Conservation (phyloP, 495 filamentous ascomycete species). For the Penicillium arizonense region DNA sequence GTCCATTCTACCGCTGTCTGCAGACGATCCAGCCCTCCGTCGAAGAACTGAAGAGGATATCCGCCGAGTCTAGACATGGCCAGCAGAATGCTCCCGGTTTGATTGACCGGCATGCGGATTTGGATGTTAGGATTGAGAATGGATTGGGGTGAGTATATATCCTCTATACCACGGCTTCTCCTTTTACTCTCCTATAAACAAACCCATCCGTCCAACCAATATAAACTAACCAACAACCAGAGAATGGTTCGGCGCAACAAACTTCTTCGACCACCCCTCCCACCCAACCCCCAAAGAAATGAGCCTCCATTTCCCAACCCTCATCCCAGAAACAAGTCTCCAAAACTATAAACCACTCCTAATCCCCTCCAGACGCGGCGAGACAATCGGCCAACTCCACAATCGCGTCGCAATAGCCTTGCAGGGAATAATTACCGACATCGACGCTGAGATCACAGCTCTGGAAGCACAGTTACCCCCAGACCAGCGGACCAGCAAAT, state of each 20-base stretch:
- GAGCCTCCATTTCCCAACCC: conserved; percentile 59
- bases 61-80: conserved; percentile 1
- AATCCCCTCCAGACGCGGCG: conserved; percentile 67
- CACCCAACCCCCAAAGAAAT: conserved; percentile 63
- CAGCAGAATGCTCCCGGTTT: not conserved
- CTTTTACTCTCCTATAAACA: not conserved
- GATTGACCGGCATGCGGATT: conserved; percentile 25
- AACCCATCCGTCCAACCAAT: not conserved
- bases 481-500: conserved; percentile 40
- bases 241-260: conserved; percentile 82
- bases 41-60: conserved; percentile 44
- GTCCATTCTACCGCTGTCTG: conserved; percentile 88
- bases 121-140: conserved; percentile 65
- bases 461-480: conserved; percentile 24
- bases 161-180: not conserved
- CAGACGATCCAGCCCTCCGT: conserved; percentile 78
- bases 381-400: conserved; percentile 75
- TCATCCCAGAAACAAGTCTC: conserved; percentile 41
- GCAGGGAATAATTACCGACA: conserved; percentile 63
- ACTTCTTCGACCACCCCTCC: conserved; percentile 75
- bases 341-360: conserved; percentile 54
- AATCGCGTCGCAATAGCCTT: conserved; percentile 72
- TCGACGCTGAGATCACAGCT: conserved; percentile 56
- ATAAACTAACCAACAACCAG: conserved; percentile 29
- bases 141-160: conserved; percentile 60